A percentile compares a stretch with the other conserved stretches of the same genome.
Evolutionary conservation across 1,284 basidiomycete genomes (phyloP).

Genomic region (Tylopilus orsonianus): DNA sequence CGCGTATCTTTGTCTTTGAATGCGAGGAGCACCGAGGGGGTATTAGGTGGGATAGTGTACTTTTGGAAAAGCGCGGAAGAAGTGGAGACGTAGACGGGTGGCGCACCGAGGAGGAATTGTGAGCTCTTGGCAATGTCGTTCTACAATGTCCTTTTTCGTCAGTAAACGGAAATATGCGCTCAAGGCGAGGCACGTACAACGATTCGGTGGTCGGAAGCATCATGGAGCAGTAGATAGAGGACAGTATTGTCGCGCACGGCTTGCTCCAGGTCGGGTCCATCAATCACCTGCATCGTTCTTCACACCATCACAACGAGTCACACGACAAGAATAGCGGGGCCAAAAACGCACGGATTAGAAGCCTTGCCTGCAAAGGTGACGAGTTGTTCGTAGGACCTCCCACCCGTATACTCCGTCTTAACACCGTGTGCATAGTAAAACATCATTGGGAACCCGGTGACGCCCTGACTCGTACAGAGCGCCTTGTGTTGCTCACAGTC

Average conservation of each 20-base stretch:
- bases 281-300: constrained; percentile 45
- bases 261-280: constrained; percentile 51
- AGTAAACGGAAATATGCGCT: neutral
- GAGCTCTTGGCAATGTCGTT: constrained; percentile 47
- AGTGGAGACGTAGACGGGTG: constrained; percentile 61
- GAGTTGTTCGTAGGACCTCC: constrained; percentile 67
- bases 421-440: constrained; percentile 56
- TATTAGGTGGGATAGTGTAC: constrained; percentile 48
- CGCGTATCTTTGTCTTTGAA: constrained; percentile 69
- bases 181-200: constrained; percentile 39
- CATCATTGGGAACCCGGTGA: constrained; percentile 81
- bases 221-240: constrained; percentile 75
- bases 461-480: constrained; percentile 63
- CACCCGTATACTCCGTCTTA: constrained; percentile 70
- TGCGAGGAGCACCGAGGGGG: constrained; percentile 62
- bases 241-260: constrained; percentile 59
- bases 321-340: neutral
- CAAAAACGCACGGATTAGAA: constrained; percentile 50
- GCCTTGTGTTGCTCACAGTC: constrained; percentile 77
- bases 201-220: constrained; percentile 40
- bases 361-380: constrained; percentile 73
- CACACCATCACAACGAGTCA: constrained; percentile 14
- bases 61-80: constrained; percentile 47
- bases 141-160: constrained; percentile 32
- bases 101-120: constrained; percentile 64